Evolutionary conservation across 208 protist genomes (phyloP), one percentile per base, ranked within the genome.

Genomic region (Acanthamoeba triangularis): DNA sequence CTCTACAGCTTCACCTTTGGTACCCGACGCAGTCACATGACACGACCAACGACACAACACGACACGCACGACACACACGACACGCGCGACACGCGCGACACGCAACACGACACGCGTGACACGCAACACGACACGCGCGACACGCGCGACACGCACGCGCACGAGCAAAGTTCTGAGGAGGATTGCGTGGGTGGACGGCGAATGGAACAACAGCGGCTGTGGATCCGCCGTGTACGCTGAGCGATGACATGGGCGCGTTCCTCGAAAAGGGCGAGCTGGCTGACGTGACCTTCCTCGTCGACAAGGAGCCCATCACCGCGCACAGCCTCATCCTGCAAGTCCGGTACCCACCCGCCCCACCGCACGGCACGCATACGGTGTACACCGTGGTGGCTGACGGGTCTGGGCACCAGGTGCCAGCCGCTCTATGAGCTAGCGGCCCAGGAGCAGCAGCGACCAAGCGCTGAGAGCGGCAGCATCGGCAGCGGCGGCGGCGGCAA

Each of bases 321-420:
- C 74, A 82, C 74, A 82, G 74, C 41, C 74, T 82, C 74, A 82
- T 82, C 74, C 33, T 82, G 16, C 74, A 41, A 10, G 74, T 82
- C 23, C 33, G 74, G 41, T 41, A 23, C 25, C 5, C 2, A 49
- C 33, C 11, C n/a, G n/a, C n/a, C n/a, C n/a, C n/a, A n/a, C n/a
- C n/a, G n/a, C n/a, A n/a, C n/a, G n/a, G n/a, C n/a, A n/a, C n/a
- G n/a, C n/a, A n/a, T n/a, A n/a, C n/a, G n/a, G n/a, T n/a, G n/a
- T n/a, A 28, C 44, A 47, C 6, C 44, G 14, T 47, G 44, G 14
- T 47, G 44, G 11, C 41, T 2, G 11, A 47, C 44, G 44, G 3
- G 44, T 47, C 8, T 47, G 28, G 25, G 28, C 28, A 25, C 7
- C 61, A 67, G 61, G 20, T 67, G 61, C 33, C 61, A 23, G 20